phyloP scores from a whole-genome alignment of 495 filamentous ascomycete genomes.

The Halenospora varia region DNA sequence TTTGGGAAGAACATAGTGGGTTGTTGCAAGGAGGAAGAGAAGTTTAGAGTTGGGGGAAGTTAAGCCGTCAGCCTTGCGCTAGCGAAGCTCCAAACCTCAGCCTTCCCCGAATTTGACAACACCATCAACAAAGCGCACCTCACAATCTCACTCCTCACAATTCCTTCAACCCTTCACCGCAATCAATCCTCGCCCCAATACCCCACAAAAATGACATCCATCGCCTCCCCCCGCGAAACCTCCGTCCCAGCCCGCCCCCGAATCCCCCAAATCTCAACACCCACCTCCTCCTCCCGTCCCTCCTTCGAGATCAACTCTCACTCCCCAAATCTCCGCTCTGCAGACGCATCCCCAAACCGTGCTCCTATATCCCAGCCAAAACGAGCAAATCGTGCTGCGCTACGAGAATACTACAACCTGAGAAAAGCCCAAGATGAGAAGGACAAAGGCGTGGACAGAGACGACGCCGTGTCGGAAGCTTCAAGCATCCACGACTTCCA shows the following conservation, averaged over 20 bases:
- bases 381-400: constrained; percentile 63
- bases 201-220: constrained; percentile 64
- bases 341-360: constrained; percentile 47
- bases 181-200: background rate
- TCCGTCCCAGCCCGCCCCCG: constrained; percentile 20
- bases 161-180: background rate
- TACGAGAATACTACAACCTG: constrained; percentile 93
- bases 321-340: no score
- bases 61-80: background rate
- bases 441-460: no score
- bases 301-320: constrained; percentile 65
- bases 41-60: background rate
- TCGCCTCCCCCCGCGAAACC: constrained; percentile 64
- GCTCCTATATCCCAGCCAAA: constrained; percentile 41
- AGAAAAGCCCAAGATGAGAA: constrained; percentile 49
- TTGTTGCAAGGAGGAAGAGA: background rate
- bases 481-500: constrained; percentile 21
- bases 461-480: constrained; percentile 23
- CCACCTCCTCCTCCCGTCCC: constrained; percentile 68
- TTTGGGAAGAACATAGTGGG: background rate
- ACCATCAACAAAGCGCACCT: background rate
- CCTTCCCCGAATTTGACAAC: background rate
- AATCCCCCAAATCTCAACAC: constrained; percentile 40
- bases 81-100: background rate
- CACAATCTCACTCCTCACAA: background rate